These are phyloP conservation scores for Colletotrichum sublineola DNA, from an alignment of 2,329 filamentous ascomycete genomes.

Conservation along the genomic window DNA sequence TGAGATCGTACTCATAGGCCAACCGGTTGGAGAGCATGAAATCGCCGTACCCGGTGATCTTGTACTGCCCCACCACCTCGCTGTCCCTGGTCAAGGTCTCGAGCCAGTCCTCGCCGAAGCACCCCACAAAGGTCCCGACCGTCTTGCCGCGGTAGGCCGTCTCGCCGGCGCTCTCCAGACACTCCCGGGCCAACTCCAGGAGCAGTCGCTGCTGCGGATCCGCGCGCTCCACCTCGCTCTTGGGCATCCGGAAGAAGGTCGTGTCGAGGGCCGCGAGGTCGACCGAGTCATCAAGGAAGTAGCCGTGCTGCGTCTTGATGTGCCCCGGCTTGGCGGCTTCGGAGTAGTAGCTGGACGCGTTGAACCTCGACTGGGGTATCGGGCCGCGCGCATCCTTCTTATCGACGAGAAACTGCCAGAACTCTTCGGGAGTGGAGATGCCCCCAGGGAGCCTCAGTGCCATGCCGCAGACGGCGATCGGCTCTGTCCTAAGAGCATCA, in stretches of 20 bases:
- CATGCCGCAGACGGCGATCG: constrained; percentile 50
- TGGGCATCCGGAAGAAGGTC: constrained; percentile 46
- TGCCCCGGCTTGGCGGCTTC: constrained; percentile 41
- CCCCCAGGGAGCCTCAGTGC: constrained; percentile 49
- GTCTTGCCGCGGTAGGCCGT: constrained; percentile 47
- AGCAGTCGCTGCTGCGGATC: constrained; percentile 54
- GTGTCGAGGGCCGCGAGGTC: constrained; percentile 48
- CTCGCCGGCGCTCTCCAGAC: constrained; percentile 51
- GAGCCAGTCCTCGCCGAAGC: constrained; percentile 51
- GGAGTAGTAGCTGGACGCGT: constrained; percentile 39
- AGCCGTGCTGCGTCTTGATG: constrained; percentile 46
- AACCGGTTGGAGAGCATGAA: constrained; percentile 50
- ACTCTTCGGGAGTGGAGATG: constrained; percentile 44
- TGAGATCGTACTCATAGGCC: constrained; percentile 47
- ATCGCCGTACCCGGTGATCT: constrained; percentile 44
- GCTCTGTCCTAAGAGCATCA: constrained; percentile 9
- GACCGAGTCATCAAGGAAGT: constrained; percentile 48
- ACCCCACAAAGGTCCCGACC: constrained; percentile 53
- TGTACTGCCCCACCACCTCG: constrained; percentile 43
- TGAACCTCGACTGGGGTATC: constrained; percentile 45
- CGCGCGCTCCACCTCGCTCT: constrained; percentile 48
- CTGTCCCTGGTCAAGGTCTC: constrained; percentile 46
- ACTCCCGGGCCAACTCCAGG: constrained; percentile 52
- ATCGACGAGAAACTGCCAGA: constrained; percentile 48
- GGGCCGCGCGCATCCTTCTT: constrained; percentile 44